A percentile compares a stretch with the other conserved stretches of the same genome.
phyloP scores from a whole-genome alignment of 2,329 filamentous ascomycete genomes.

The Fusarium acutatum region DNA sequence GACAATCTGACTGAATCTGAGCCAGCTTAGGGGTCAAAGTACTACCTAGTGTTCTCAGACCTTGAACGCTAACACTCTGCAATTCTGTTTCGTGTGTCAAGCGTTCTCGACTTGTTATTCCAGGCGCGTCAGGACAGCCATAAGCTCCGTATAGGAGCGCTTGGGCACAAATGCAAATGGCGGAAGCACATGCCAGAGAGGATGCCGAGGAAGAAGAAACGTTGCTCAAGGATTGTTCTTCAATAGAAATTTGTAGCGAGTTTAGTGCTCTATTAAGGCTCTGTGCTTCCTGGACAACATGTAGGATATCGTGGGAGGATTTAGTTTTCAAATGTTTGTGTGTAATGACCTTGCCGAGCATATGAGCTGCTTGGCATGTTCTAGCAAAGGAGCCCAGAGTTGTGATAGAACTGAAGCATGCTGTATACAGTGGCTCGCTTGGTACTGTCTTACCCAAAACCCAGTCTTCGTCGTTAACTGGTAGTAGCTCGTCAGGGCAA shows the following conservation, averaged over 20 bases:
- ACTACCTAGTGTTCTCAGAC: neutral
- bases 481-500: neutral
- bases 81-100: slow-evolving; percentile 3
- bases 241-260: neutral
- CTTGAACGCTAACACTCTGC: neutral
- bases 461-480: slow-evolving; percentile 6
- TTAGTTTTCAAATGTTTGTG: neutral
- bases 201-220: neutral
- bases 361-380: slow-evolving; percentile 1
- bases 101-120: neutral
- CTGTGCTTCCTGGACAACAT: neutral
- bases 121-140: neutral
- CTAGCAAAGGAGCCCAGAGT: slow-evolving; percentile 1
- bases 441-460: neutral
- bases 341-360: neutral
- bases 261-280: neutral
- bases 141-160: neutral
- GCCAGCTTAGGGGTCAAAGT: neutral
- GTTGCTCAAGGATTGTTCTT: neutral
- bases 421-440: slow-evolving; percentile 3
- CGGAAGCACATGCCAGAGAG: neutral
- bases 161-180: slow-evolving; percentile 1
- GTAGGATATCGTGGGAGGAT: neutral
- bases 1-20: neutral
- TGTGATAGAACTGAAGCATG: neutral